Base-by-base conservation (phyloP, 139 green algal species). In the Desmodesmus armatus region DNA sequence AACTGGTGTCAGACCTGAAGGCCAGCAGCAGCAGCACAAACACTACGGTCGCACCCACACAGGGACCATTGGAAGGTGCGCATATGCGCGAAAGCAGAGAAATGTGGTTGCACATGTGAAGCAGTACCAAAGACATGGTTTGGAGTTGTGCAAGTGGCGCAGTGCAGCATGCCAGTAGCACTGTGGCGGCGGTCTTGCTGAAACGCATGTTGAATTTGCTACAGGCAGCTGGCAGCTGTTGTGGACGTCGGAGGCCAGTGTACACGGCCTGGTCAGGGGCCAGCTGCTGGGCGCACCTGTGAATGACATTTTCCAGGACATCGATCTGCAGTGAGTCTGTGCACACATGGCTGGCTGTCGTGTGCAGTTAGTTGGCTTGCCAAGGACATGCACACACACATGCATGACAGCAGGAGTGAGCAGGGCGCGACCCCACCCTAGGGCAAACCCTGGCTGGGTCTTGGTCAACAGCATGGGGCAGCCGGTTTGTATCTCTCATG, bases 241-340 rank as follows among this genome's bases (percentile, higher is more conserved):
- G 53, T 82, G 75, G 75, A 82, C 75, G 23, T 71, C 31, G 40
- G 75, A 82, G 60, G 51, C 75, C 29, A 31, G n/a, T 29, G 75
- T 82, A 25, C 75, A 82, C 7, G 23, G 33, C 21, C 35, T 82
- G 13, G 75, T 70, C 5, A 35, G 53, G 23, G 75, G 75, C 17
- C 75, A 82, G 39, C 51, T 82, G 75, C 75, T 82, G 37, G 75
- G 53, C 23, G 44, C 67, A 5, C 49, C 40, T 65, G 75, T 82
- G 25, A 23, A 23, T 19, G 53, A 82, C 75, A 82, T 82, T n/a
- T 53, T 53, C 35, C 75, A 82, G 75, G 33, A 51, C 43, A 70
- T 82, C 13, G 51, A 70, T 37, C 75, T 82, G 21, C 23, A 23
- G 75, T 82, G 73, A 66, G 49, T 44, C 5, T 19, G 33, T 44